Evolutionary conservation across 2,329 filamentous ascomycete species (phyloP), one percentile per base, ranked within the genome.

Genomic region (Verticillium longisporum): DNA sequence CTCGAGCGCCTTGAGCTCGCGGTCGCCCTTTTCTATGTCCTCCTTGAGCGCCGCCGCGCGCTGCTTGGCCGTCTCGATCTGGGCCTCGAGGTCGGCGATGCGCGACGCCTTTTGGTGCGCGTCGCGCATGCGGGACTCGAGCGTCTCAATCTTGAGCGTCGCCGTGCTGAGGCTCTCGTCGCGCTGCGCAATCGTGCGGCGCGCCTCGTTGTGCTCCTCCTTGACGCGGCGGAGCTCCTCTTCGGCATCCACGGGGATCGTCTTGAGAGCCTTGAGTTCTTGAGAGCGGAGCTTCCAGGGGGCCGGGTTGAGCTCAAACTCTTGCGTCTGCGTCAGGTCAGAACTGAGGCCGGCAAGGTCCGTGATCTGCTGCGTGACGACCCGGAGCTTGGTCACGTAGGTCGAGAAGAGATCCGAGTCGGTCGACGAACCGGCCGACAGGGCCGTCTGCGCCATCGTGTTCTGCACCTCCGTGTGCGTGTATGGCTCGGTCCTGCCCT

Each of bases 61-160:
- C 61, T 79, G 74, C 64, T 81, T 79, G 32, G 83, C 79, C 18
- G 80, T 76, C 57, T 81, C 80, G 31, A 90, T 78, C 67, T 81
- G 77, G 37, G 75, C 75, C 72, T 91, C 88, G 13, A 92, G 79
- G 60, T 86, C 85, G 21, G 79, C 78, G 66, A 92, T 90, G 59
- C 82, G 83, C 57, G 87, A 85, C 14, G 90, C 86, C 74, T 94
- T 93, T 71, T 89, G 87, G 65, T 87, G 86, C 6, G 91, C 90
- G 70, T 96, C 92, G 61, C 88, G 87, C 88, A 95, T 93, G 61
- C 91, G 84, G 7, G 91, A 90, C 73, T 96, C 91, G 41, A 98
- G 86, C 50, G 95, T 91, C 74, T 97, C 94, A 67, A 97, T 96
- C 74, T 95, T 93, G 67, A 97, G 89, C n/a, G 88, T 85, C 31